Evolutionary conservation across 2,329 filamentous ascomycete species (phyloP).

Genomic region (Thyridium curvatum): DNA sequence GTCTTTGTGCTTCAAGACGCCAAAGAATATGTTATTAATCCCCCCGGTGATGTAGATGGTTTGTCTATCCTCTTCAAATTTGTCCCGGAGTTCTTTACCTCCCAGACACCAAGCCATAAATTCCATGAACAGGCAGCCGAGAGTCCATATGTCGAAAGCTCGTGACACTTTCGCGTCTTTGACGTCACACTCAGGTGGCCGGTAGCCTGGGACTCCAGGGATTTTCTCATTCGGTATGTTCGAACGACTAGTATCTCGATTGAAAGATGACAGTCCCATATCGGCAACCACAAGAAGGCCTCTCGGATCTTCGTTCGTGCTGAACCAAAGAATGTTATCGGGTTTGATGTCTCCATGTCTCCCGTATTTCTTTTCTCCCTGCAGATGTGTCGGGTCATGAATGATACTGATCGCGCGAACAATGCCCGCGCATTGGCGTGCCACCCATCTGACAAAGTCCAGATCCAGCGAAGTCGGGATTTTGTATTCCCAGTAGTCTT

Average conservation of each 20-base stretch:
- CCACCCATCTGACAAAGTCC: constrained; percentile 6
- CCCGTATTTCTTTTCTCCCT: neutral
- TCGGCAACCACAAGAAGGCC: constrained; percentile 5
- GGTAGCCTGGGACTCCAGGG: constrained; percentile 1
- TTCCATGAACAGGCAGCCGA: constrained; percentile 93
- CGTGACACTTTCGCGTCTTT: neutral
- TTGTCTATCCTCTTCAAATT: no score
- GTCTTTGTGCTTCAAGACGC: no score
- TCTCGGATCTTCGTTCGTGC: neutral
- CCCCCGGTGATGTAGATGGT: no score
- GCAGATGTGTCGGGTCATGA: constrained; percentile 2
- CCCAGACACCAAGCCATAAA: constrained; percentile 61
- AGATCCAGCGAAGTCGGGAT: no score
- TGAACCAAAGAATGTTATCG: constrained; percentile 14
- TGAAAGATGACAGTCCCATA: constrained; percentile 8
- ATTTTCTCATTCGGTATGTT: neutral
- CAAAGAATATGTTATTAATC: no score
- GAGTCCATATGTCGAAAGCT: constrained; percentile 78
- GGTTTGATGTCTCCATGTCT: constrained; percentile 15
- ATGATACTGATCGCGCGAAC: constrained; percentile 7
- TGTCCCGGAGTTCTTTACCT: neutral
- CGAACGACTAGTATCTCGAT: neutral
- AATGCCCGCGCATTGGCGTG: constrained; percentile 9
- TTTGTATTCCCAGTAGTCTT: no score
- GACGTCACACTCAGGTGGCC: constrained; percentile 8